Evolutionary conservation across 2,329 filamentous ascomycete species (phyloP).

Genomic region (Lecanicillium sp.): DNA sequence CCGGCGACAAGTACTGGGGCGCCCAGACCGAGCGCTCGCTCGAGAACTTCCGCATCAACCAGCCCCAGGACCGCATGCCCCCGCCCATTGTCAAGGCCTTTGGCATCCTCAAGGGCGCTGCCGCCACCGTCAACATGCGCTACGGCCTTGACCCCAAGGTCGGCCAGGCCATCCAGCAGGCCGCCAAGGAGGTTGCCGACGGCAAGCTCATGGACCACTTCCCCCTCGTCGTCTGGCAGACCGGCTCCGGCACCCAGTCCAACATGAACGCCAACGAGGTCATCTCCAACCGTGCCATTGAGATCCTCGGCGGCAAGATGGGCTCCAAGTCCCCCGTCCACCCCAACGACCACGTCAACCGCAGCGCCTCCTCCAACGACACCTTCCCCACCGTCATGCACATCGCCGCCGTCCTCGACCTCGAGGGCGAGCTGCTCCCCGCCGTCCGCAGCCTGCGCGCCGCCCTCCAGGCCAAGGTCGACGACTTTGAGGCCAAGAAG

Average conservation of each 20-base stretch:
- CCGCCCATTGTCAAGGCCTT: slow-evolving; percentile 87
- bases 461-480: slow-evolving; percentile 80
- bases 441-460: slow-evolving; percentile 73
- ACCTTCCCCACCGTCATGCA: slow-evolving; percentile 99
- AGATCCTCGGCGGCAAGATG: slow-evolving; percentile 90
- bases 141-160: slow-evolving; percentile 88
- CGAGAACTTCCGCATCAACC: slow-evolving; percentile 98
- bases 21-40: slow-evolving; percentile 94
- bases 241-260: slow-evolving; percentile 94
- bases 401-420: slow-evolving; percentile 91
- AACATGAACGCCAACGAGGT: slow-evolving; percentile 99
- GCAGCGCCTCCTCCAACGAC: slow-evolving; percentile 97
- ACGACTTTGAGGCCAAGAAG: slow-evolving; percentile 73
- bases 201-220: slow-evolving; percentile 96
- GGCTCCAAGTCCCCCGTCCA: slow-evolving; percentile 98
- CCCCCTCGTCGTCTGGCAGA: slow-evolving; percentile 98
- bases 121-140: slow-evolving; percentile 90
- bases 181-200: slow-evolving; percentile 84
- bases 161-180: slow-evolving; percentile 88
- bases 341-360: slow-evolving; percentile 99
- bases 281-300: slow-evolving; percentile 97
- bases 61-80: slow-evolving; percentile 98
- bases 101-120: slow-evolving; percentile 94
- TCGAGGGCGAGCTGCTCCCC: slow-evolving; percentile 79
- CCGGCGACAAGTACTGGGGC: slow-evolving; percentile 94